phyloP scores from a whole-genome alignment of 257 asterid species.

The Scutellaria baicalensis region DNA sequence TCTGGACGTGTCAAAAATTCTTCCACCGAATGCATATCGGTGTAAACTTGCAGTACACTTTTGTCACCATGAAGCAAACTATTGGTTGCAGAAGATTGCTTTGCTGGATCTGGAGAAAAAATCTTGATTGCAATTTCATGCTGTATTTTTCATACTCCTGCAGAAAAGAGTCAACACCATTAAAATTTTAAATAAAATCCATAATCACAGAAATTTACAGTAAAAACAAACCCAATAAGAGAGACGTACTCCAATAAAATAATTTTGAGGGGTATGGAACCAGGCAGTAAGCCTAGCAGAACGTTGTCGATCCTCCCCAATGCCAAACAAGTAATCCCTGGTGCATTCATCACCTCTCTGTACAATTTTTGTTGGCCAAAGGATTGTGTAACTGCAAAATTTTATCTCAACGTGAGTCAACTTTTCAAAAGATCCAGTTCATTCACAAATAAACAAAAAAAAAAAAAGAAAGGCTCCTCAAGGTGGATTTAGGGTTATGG shows the following conservation, averaged over 20 bases:
- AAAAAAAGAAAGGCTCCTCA: background rate
- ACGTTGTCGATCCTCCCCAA: slow-evolving; percentile 89
- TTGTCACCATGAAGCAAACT: slow-evolving; percentile 37
- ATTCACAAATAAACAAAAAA: background rate
- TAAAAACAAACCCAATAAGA: slow-evolving; percentile 5
- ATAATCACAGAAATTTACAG: slow-evolving; percentile 3
- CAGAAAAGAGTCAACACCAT: slow-evolving; percentile 11
- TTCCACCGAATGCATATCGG: slow-evolving; percentile 86
- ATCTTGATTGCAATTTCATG: slow-evolving; percentile 37
- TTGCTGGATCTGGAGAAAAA: slow-evolving; percentile 27
- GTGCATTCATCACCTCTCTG: slow-evolving; percentile 81
- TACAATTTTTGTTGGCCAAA: slow-evolving; percentile 68
- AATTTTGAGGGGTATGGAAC: slow-evolving; percentile 87
- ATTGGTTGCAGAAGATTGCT: slow-evolving; percentile 28
- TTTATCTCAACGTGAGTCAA: slow-evolving; percentile 7
- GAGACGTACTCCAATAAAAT: slow-evolving; percentile 61
- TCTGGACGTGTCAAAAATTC: slow-evolving; percentile 84
- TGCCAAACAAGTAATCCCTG: slow-evolving; percentile 77
- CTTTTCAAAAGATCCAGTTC: slow-evolving; percentile 1
- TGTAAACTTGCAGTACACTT: slow-evolving; percentile 62
- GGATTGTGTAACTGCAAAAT: slow-evolving; percentile 68
- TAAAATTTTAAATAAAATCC: background rate
- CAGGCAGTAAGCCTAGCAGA: slow-evolving; percentile 98
- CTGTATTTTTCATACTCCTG: slow-evolving; percentile 68
- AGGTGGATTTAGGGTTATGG: background rate